Base-by-base conservation (phyloP, 2,329 filamentous ascomycete genomes). In the Colletotrichum euphorbiae region DNA sequence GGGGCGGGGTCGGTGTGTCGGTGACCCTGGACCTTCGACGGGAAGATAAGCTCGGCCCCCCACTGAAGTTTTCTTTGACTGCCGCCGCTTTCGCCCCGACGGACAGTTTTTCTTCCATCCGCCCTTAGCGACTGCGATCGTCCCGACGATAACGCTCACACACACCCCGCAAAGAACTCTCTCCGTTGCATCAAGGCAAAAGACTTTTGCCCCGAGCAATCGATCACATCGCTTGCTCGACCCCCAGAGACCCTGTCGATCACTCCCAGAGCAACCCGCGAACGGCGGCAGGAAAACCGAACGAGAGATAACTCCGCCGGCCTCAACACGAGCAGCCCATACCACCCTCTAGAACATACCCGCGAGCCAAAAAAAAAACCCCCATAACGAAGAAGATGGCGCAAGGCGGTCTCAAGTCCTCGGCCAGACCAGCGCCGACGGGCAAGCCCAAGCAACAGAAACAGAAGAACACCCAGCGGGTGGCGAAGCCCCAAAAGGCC, bases 391-490 rank as follows among this genome's bases (percentile, higher is more conserved):
- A 50, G 3, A 67, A 40, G 36, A 88, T 89, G 87, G 85, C 82
- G 2, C 87, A 89, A 78, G 87, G 87, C 71, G 75, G 80, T 6
- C 73, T 85, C 54, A 88, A 88, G 73, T 84, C 83, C 67, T 76
- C 80, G 38, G 76, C 80, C 43, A 78, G 81, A 66, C 76, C 81
- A 19, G 73, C 80, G 43, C 73, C 80, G 69, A 82, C 80, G 71
- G 74, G 77, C 33, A 77, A 79, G 56, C 78, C 74, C 7, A 74
- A 75, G 66, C 73, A 76, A 19, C 73, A 76, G 42, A 73, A 73
- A 6, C 65, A 74, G 43, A 82, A 74, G 62, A 78, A 82, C 67
- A 78, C 78, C 12, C 80, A 83, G 67, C 82, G 83, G 64, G 80
- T 85, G 36, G 76, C 76, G 76, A 88, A 88, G 77, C 79, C 84